phyloP scores from a whole-genome alignment of 345 rosid species.

The Salix suchowensis region DNA sequence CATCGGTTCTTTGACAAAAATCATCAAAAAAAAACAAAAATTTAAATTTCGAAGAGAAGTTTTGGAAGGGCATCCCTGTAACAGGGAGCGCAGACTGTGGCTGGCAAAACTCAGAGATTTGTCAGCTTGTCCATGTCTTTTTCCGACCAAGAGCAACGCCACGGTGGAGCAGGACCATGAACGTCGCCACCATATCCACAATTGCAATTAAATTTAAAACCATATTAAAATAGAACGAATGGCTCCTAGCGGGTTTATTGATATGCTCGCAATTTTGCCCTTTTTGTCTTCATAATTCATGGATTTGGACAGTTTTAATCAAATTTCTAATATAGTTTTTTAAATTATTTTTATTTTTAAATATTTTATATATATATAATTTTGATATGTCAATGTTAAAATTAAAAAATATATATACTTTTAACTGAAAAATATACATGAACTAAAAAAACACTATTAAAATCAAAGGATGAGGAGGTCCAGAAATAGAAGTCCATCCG shows the following conservation, averaged over 20 bases:
- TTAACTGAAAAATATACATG: neutral
- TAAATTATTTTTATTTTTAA: no score
- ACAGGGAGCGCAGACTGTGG: neutral
- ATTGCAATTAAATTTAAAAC: no score
- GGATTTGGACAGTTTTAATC: neutral
- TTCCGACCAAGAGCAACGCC: neutral
- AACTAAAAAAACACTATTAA: neutral
- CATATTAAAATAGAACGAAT: no score
- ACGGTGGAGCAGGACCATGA: neutral
- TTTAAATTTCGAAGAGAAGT: neutral
- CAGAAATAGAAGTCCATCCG: constrained; percentile 2
- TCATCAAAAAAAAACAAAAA: neutral
- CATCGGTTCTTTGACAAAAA: neutral
- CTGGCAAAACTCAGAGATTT: neutral
- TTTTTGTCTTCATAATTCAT: neutral
- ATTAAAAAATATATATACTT: no score
- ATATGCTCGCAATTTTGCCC: no score
- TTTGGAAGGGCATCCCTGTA: neutral
- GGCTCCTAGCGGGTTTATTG: no score
- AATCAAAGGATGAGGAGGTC: neutral
- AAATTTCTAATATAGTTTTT: neutral
- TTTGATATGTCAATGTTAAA: no score
- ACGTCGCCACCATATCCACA: neutral
- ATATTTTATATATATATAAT: no score
- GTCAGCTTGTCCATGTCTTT: neutral